Evolutionary conservation across 2,329 filamentous ascomycete species (phyloP).

Genomic region (Hawksworthiomyces lignivorus): DNA sequence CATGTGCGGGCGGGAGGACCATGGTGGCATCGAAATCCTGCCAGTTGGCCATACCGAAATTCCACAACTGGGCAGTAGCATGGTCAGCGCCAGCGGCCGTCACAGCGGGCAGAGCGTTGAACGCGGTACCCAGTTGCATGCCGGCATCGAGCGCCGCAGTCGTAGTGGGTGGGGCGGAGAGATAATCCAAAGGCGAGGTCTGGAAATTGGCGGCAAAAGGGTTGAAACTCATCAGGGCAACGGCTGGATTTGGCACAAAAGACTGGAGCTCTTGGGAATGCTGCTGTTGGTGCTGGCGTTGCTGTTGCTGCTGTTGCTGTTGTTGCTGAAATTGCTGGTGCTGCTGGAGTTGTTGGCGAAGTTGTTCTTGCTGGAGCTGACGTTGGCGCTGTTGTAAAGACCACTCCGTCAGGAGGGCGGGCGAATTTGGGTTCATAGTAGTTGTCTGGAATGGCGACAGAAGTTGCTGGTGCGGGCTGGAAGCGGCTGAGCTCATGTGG

Average conservation of each 20-base stretch:
- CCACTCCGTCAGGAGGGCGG: slow-evolving; percentile 51
- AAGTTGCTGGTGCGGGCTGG: slow-evolving; percentile 47
- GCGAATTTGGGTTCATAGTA: slow-evolving; percentile 39
- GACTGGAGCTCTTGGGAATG: slow-evolving; percentile 39
- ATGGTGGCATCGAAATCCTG: slow-evolving; percentile 69
- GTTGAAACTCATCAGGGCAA: slow-evolving; percentile 43
- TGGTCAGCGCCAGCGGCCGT: slow-evolving; percentile 44
- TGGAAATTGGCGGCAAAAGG: slow-evolving; percentile 45
- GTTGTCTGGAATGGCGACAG: slow-evolving; percentile 48
- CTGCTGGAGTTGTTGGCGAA: slow-evolving; percentile 36
- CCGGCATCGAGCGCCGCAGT: slow-evolving; percentile 57
- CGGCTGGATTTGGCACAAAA: slow-evolving; percentile 49
- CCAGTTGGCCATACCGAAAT: slow-evolving; percentile 62
- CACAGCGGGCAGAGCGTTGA: slow-evolving; percentile 49
- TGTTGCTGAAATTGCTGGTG: slow-evolving; percentile 21
- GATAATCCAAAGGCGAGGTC: slow-evolving; percentile 51
- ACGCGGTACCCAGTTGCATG: slow-evolving; percentile 55
- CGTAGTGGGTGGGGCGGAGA: slow-evolving; percentile 51
- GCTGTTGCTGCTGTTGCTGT: slow-evolving; percentile 22
- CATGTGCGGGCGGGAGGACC: slow-evolving; percentile 32
- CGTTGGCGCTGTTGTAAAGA: slow-evolving; percentile 50
- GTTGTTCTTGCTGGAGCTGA: slow-evolving; percentile 37
- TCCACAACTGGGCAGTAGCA: slow-evolving; percentile 39
- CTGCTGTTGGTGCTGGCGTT: slow-evolving; percentile 24
- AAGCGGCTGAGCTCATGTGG: slow-evolving; percentile 39